Evolutionary conservation across 495 filamentous ascomycete genomes (phyloP).

Genomic region (Talaromyces trachyspermus): DNA sequence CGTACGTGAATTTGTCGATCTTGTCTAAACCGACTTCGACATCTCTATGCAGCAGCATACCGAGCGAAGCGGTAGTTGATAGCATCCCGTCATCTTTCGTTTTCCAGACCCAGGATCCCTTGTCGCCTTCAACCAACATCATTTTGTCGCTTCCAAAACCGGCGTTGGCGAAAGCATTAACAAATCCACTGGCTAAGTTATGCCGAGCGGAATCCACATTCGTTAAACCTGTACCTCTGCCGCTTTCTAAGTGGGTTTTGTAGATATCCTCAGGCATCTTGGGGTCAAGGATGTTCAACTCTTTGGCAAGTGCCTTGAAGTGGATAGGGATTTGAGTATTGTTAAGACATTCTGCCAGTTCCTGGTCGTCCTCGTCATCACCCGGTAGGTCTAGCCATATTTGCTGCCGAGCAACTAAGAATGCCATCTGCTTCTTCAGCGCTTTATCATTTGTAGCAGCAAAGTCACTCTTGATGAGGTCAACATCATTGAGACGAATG

Average conservation of each 20-base stretch:
- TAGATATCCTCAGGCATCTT: constrained; percentile 99
- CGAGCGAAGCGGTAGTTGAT: constrained; percentile 87
- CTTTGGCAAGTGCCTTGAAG: constrained; percentile 89
- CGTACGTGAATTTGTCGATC: constrained; percentile 88
- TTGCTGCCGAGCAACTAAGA: constrained; percentile 84
- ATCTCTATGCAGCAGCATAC: constrained; percentile 85
- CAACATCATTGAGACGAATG: constrained; percentile 81
- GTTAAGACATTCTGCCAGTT: constrained; percentile 72
- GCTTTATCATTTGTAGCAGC: constrained; percentile 70
- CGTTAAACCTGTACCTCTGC: constrained; percentile 79
- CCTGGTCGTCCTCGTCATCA: constrained; percentile 59
- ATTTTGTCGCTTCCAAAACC: constrained; percentile 94
- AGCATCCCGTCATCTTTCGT: constrained; percentile 98
- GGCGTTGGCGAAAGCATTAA: constrained; percentile 94
- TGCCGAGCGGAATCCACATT: constrained; percentile 93
- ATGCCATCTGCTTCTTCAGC: constrained; percentile 89
- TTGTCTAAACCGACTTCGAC: constrained; percentile 81
- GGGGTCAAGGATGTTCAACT: constrained; percentile 92
- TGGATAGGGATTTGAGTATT: constrained; percentile 84
- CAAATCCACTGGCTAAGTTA: constrained; percentile 92
- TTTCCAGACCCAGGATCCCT: constrained; percentile 95
- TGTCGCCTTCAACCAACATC: constrained; percentile 76
- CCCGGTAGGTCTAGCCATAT: constrained; percentile 65
- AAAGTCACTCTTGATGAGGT: constrained; percentile 73
- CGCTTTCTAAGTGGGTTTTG: constrained; percentile 97